Base-by-base conservation (phyloP, 2,329 filamentous ascomycete species). In the Cladorrhinum sp. region DNA sequence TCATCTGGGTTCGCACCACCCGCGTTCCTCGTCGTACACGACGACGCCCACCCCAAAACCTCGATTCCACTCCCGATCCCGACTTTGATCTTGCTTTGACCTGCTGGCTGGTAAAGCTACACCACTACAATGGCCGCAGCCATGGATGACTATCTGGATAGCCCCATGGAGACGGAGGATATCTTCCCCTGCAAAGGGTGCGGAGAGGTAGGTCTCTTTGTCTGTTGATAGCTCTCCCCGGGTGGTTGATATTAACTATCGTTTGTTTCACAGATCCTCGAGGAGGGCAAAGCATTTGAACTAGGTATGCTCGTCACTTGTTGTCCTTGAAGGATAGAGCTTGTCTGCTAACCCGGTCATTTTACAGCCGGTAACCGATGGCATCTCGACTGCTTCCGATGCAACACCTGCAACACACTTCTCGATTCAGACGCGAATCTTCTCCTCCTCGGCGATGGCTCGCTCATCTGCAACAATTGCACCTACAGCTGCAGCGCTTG, bases 321-420 rank as follows among this genome's bases (percentile, higher is more conserved):
- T 20, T 46, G 16, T 20, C 42, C 42, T 7, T 18, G 42, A 46
- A 80, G 49, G 46, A 46, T 59, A 53, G 50, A 14, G 30, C 54
- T 61, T 53, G 10, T 39, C 12, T 50, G 61, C 58, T 73, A 60
- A 71, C 61, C 48, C 48, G 55, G 57, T 48, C 30, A 23, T 52
- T 30, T 12, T 21, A 60, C 69, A 96, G 93, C 94, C 74, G 93
- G 93, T 65, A 95, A 96, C 75, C 86, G 94, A 83, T 98, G 94
- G 95, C 95, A 99, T 82, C 91, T 99, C 72, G 91, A 97, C 79
- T 99, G 95, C 81, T 99, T 99, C 79, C 90, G 93, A 73, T 98
- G 94, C 83, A 95, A 96, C 75, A 96, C 91, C 59, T 99, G 94
- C 81, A 86, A 87, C 72, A 97, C 93, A 63, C 87, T 97, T 61